Base-by-base conservation (phyloP, 2,329 filamentous ascomycete genomes). In the Fonsecaea pedrosoi region DNA sequence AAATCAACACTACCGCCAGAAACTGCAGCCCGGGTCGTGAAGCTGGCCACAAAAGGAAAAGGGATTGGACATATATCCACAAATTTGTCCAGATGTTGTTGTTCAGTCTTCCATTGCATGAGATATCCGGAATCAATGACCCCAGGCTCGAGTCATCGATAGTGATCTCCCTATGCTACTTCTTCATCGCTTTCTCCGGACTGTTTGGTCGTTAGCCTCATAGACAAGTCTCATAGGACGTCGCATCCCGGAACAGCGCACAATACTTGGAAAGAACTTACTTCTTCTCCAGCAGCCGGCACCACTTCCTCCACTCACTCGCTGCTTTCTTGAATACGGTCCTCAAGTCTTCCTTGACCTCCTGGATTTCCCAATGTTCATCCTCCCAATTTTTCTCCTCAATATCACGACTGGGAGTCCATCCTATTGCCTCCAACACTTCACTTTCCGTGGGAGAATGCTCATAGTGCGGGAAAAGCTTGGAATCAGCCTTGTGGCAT, bases 381-480 rank as follows among this genome's bases (percentile, higher is more conserved):
- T 83, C 80, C 67, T 82, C 80, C 79, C 74, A 82, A 61, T 77
- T 81, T 71, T 66, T 75, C 45, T 67, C 61, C 64, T 69, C 69
- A 7, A 34, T 54, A 4, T 66, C 64, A 13, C 35, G 13, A 60
- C 73, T 77, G 2, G 80, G 79, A 4, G 71, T 72, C 80, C 81
- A 83, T 0, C 80, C 81, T 53, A 82, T 80, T 0, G 80, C 79
- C 37, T 80, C 74, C 15, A 82, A 69, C 4, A 81, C 76, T 12
- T 80, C 75, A 48, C 63, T 77, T 68, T 82, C 80, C 1, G 76
- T 78, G 1, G 78, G 78, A 3, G 74, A 67, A 9, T 74, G 68
- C 8, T 73, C 25, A 70, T 70, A 71, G 12, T 67, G 60, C 0
- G 76, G 75, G 59, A 82, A 82, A 18, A 78, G 62, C 37, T 75